Conservation (phyloP, 306 rosid species). For the Amphicarpaea edgeworthii region DNA sequence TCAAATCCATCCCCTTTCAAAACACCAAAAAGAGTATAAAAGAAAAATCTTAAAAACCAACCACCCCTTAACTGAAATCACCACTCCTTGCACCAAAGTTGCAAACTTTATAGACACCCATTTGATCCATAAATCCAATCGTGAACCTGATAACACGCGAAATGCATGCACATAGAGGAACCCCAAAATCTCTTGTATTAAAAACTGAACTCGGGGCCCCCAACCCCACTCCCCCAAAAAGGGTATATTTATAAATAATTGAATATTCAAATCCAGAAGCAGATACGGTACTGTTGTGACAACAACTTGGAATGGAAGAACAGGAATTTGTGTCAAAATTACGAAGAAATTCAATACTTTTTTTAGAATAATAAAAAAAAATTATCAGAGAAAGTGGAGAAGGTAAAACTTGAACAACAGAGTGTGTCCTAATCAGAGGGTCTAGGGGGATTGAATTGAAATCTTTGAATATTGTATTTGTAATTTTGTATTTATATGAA, state of each 20-base stretch:
- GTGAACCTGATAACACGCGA: slow-evolving; percentile 7
- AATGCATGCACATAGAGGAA: slow-evolving; percentile 27
- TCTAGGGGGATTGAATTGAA: not conserved
- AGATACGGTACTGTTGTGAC: slow-evolving; percentile 1
- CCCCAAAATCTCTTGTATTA: slow-evolving; percentile 16
- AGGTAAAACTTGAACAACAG: not conserved
- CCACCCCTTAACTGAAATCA: slow-evolving; percentile 11
- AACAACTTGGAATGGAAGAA: not conserved
- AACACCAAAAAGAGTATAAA: not conserved
- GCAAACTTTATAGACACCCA: slow-evolving; percentile 21
- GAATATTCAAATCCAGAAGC: slow-evolving; percentile 8
- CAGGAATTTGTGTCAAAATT: not conserved
- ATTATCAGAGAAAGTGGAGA: not conserved
- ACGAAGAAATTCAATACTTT: slow-evolving; percentile 7
- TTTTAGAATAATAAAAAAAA: too few relatives aligned
- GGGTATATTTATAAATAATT: not conserved
- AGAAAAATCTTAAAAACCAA: slow-evolving; percentile 12
- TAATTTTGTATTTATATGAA: not conserved
- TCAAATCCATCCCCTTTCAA: slow-evolving; percentile 65
- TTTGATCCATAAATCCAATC: slow-evolving; percentile 20
- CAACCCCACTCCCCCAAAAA: slow-evolving; percentile 7
- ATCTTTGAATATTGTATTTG: not conserved
- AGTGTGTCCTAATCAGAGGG: slow-evolving; percentile 32
- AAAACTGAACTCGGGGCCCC: slow-evolving; percentile 1
- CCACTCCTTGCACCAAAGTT: slow-evolving; percentile 9